Conservation (phyloP, 495 filamentous ascomycete genomes). For the Hypomontagnella submonticulosa region DNA sequence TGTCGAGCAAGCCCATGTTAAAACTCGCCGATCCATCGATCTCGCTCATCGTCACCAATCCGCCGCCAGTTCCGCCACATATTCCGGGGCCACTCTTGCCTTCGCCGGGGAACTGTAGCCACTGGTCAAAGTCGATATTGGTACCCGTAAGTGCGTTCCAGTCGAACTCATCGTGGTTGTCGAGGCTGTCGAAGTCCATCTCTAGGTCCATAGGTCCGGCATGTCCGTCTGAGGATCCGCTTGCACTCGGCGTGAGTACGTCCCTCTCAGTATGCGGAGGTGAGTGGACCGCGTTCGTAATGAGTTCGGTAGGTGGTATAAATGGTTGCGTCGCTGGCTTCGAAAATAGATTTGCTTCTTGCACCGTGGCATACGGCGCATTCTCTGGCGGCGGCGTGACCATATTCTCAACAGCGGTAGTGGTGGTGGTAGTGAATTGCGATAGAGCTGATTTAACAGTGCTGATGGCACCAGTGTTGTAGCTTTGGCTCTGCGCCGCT, state of each 20-base stretch:
- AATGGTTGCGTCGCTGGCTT: constrained; percentile 31
- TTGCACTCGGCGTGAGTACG: constrained; percentile 49
- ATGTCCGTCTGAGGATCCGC: constrained; percentile 42
- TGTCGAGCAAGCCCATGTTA: constrained; percentile 33
- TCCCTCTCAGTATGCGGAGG: constrained; percentile 50
- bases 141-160: constrained; percentile 51
- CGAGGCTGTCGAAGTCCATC: constrained; percentile 43
- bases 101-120: constrained; percentile 56
- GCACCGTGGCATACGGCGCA: constrained; percentile 47
- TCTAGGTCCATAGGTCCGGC: constrained; percentile 37
- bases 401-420: constrained; percentile 38
- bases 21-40: constrained; percentile 40
- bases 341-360: constrained; percentile 42
- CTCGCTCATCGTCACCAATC: constrained; percentile 38
- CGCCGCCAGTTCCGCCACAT: constrained; percentile 12
- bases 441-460: constrained; percentile 36
- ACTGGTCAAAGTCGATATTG: constrained; percentile 58
- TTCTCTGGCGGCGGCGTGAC: constrained; percentile 59
- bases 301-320: constrained; percentile 27
- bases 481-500: constrained; percentile 32
- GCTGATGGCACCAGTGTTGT: constrained; percentile 26
- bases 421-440: constrained; percentile 31
- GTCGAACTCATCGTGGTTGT: constrained; percentile 49
- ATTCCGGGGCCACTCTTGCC: constrained; percentile 35
- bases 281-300: constrained; percentile 40